Conservation (phyloP, 768 basidiomycete species). For the Trametes maxima region DNA sequence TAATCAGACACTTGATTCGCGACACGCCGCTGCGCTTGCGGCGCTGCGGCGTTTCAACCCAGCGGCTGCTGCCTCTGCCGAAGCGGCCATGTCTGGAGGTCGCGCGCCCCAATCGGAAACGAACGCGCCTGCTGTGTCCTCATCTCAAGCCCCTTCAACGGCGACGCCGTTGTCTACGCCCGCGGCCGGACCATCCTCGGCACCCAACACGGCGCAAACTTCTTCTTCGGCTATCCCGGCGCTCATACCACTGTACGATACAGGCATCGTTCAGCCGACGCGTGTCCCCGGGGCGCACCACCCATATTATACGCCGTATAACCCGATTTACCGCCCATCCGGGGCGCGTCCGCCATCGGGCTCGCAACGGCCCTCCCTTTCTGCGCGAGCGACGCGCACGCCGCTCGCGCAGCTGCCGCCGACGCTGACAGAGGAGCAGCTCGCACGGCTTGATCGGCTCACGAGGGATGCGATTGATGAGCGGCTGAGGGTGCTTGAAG, state of each 20-base stretch:
- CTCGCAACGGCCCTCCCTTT: background rate
- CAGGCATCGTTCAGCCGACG: constrained; percentile 15
- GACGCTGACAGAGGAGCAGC: constrained; percentile 59
- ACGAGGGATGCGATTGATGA: constrained; percentile 87
- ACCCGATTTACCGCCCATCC: constrained; percentile 2
- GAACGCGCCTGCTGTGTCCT: background rate
- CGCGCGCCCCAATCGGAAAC: no score
- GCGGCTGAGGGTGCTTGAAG: constrained; percentile 74
- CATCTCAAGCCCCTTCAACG: background rate
- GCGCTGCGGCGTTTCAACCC: constrained; percentile 55
- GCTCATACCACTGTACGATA: constrained; percentile 48
- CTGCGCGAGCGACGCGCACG: constrained; percentile 4
- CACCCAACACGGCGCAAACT: constrained; percentile 7
- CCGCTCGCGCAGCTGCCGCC: constrained; percentile 41
- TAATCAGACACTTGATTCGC: constrained; percentile 34
- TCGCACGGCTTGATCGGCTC: constrained; percentile 61
- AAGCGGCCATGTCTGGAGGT: background rate
- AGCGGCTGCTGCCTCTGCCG: background rate
- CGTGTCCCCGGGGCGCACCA: background rate
- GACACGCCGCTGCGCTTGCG: constrained; percentile 66
- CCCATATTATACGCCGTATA: constrained; percentile 6
- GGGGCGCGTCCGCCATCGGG: background rate
- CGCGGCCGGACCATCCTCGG: constrained; percentile 7
- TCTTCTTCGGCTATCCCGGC: constrained; percentile 25
- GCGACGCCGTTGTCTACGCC: background rate